These are phyloP conservation scores for Diutina pseudorugosa DNA, from an alignment of 1,139 yeast genomes.

Conservation along the genomic window DNA sequence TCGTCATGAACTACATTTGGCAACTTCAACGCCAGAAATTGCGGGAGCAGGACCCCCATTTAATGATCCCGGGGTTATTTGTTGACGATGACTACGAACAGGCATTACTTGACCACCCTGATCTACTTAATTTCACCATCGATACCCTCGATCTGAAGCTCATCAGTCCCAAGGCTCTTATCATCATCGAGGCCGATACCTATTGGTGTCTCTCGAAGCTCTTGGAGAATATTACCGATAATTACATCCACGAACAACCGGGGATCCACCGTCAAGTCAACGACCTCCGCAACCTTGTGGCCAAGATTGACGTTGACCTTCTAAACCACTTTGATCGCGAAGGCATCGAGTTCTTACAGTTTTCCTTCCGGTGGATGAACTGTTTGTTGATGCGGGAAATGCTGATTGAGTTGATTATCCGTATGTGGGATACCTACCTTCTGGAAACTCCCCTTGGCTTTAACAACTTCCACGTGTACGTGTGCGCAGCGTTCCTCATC, in stretches of 20 bases:
- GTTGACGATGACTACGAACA: conserved; percentile 18
- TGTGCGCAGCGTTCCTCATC: conserved; percentile 93
- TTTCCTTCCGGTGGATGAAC: conserved; percentile 98
- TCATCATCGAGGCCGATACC: conserved; percentile 76
- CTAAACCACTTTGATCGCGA: conserved; percentile 67
- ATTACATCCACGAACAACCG: conserved; percentile 95
- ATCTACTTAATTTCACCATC: conserved; percentile 13
- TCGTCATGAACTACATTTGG: conserved; percentile 57
- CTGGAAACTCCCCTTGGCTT: conserved; percentile 85
- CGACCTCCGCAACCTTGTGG: conserved; percentile 64
- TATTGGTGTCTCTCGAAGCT: conserved; percentile 92
- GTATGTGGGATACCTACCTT: conserved; percentile 98
- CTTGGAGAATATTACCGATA: conserved; percentile 89
- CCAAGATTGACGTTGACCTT: conserved; percentile 65
- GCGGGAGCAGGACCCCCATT: conserved; percentile 8
- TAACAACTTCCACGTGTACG: conserved; percentile 89
- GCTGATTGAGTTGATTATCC: conserved; percentile 58
- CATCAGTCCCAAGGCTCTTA: conserved; percentile 33
- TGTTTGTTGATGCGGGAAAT: conserved; percentile 92
- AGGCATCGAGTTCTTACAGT: conserved; percentile 85
- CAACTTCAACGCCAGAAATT: conserved; percentile 22
- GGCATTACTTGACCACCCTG: conserved; percentile 17
- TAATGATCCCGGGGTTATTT: conserved; percentile 26
- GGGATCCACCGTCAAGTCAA: conserved; percentile 88
- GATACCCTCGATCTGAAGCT: conserved; percentile 50